phyloP scores from a whole-genome alignment of 129 eudicot genomes.

The Glebionis coronaria region DNA sequence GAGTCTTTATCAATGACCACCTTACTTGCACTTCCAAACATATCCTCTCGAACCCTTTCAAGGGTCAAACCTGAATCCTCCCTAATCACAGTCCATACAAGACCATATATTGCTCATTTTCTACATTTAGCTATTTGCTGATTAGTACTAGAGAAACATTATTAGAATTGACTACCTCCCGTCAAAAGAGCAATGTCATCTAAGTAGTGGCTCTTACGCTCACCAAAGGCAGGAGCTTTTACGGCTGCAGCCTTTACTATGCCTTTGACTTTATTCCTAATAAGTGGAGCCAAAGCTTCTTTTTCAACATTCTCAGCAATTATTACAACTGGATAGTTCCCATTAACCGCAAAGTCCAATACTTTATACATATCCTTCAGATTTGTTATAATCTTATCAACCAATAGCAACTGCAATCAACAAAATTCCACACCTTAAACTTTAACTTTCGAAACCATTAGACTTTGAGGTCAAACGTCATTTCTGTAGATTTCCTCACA shows the following conservation, averaged over 20 bases:
- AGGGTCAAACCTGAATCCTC: constrained; percentile 72
- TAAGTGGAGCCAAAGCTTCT: constrained; percentile 81
- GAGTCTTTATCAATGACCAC: constrained; percentile 79
- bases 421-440: constrained; percentile 25
- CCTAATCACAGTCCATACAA: constrained; percentile 76
- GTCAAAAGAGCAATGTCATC: constrained; percentile 92
- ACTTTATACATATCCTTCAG: constrained; percentile 71
- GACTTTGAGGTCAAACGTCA: constrained; percentile 9
- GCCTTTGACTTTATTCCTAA: constrained; percentile 79
- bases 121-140: too few relatives aligned
- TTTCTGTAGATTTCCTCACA: neutral
- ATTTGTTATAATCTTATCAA: constrained; percentile 70
- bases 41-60: constrained; percentile 51
- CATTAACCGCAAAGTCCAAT: constrained; percentile 69
- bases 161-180: constrained; percentile 51
- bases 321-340: constrained; percentile 59
- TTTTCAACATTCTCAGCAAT: constrained; percentile 83
- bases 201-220: constrained; percentile 80
- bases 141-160: neutral
- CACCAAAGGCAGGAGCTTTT: constrained; percentile 90
- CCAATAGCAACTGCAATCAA: constrained; percentile 74
- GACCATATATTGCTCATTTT: neutral
- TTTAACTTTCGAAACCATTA: constrained; percentile 10
- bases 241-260: constrained; percentile 76
- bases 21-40: constrained; percentile 64